Evolutionary conservation across 306 rosid genomes (phyloP).

Genomic region (Castanospermum australe): DNA sequence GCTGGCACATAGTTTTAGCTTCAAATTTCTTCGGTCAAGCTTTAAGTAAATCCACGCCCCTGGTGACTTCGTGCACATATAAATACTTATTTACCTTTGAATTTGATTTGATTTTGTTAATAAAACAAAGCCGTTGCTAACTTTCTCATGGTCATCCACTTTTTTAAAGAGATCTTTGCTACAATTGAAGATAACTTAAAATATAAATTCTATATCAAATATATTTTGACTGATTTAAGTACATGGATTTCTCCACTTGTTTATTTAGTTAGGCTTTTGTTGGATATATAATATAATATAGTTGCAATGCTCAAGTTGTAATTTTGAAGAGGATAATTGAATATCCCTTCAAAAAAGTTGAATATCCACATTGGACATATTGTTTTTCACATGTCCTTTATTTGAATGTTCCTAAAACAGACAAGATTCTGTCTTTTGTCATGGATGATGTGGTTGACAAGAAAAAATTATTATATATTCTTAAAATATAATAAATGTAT

Average conservation of each 20-base stretch:
- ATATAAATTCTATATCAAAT: neutral
- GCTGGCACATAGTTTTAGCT: too few species aligned
- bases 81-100: too few species aligned
- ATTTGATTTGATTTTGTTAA: too few species aligned
- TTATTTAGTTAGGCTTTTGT: neutral
- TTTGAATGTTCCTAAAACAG: neutral
- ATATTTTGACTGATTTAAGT: neutral
- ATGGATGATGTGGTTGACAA: neutral
- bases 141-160: neutral
- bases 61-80: too few species aligned
- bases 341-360: neutral
- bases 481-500: too few species aligned
- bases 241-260: neutral
- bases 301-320: too few species aligned
- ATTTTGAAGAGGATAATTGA: neutral
- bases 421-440: too few species aligned
- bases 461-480: too few species aligned
- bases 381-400: neutral
- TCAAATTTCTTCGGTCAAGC: too few species aligned
- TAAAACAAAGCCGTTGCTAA: too few species aligned
- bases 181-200: neutral
- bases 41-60: too few species aligned
- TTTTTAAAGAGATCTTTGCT: neutral
- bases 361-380: neutral
- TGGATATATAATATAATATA: too few species aligned